These are phyloP conservation scores for Termitomyces sp. DNA, from an alignment of 768 basidiomycete genomes.

Conservation along the genomic window DNA sequence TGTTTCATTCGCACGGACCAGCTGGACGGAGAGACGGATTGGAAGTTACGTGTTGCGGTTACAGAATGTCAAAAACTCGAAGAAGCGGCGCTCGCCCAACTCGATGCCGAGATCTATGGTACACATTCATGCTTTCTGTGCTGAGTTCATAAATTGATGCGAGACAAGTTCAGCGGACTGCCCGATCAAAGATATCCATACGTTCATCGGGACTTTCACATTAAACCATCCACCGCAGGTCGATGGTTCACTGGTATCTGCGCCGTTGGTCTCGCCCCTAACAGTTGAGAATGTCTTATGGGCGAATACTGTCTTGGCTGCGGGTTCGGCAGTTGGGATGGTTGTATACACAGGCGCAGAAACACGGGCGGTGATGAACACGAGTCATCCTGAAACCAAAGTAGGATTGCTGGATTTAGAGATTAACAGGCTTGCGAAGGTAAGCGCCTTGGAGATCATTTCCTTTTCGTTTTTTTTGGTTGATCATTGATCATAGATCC, in stretches of 20 bases:
- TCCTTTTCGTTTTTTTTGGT: neutral
- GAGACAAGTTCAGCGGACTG: conserved; percentile 65
- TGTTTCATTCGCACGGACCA: conserved; percentile 99
- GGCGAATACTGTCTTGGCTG: conserved; percentile 96
- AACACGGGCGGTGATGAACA: conserved; percentile 98
- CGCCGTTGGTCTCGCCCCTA: conserved; percentile 71
- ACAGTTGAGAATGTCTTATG: conserved; percentile 95
- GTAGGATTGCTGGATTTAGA: conserved; percentile 89
- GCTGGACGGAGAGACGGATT: conserved; percentile 97
- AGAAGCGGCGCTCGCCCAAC: conserved; percentile 48
- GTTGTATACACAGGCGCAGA: conserved; percentile 94
- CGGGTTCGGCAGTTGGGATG: conserved; percentile 89
- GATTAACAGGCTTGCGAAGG: conserved; percentile 95
- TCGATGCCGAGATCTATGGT: conserved; percentile 93
- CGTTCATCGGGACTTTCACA: conserved; percentile 92
- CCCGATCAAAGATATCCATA: conserved; percentile 95
- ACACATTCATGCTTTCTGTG: conserved; percentile 18
- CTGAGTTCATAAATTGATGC: conserved; percentile 15
- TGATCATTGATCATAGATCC: conserved; percentile 52
- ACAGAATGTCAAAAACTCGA: conserved; percentile 74
- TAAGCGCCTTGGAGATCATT: conserved; percentile 39
- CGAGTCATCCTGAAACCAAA: conserved; percentile 94
- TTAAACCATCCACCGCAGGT: conserved; percentile 46
- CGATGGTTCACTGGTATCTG: conserved; percentile 21
- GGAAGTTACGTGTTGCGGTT: conserved; percentile 93